Base-by-base conservation (phyloP, 2,329 filamentous ascomycete genomes). In the Pseudonectria foliicola region DNA sequence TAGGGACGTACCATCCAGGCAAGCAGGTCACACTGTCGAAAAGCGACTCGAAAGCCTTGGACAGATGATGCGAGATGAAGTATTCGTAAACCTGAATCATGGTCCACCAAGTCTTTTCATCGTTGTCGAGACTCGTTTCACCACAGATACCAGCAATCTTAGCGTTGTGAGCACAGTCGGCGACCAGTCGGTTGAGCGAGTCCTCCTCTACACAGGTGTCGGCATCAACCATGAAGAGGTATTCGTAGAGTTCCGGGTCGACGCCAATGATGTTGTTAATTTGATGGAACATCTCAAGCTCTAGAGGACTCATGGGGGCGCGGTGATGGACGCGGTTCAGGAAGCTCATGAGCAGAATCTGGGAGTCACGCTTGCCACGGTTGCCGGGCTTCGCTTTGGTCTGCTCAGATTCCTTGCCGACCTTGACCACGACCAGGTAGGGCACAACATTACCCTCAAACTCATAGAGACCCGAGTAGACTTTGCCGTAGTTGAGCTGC, bases 61-160 rank as follows among this genome's bases (percentile, higher is more conserved):
- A 73, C 59, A 98, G 68, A 63, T 98, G 85, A 71, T 98, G 92
- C 21, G 92, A 96, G 56, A 98, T 98, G 62, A 89, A 98, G 70
- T 98, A 98, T 62, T 98, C 92, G 66, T 98, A 98, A 46, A 98
- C 92, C 61, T 98, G 92, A 54, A 98, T 98, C 92, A 98, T 98
- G 10, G 92, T 98, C 86, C 87, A 95, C 88, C 89, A 96, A 53
- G 82, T 89, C 48, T 82, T 76, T 52, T 95, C 87, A 60, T 95
- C 90, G 54, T 98, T 98, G 59, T 95, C 85, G 53, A 98, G 71
- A 61, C 82, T 92, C 2, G 92, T 98, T 61, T 98, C 92, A 57
- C 92, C 92, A 59, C 92, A 98, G 43, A 96, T 95, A 64, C 90
- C 92, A 15, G 86, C 88, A 66, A 98, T 95, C 68, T 93, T 95